These are phyloP conservation scores for Raddia distichophylla DNA, from an alignment of 176 grass and related monocot species.

Conservation along the genomic window DNA sequence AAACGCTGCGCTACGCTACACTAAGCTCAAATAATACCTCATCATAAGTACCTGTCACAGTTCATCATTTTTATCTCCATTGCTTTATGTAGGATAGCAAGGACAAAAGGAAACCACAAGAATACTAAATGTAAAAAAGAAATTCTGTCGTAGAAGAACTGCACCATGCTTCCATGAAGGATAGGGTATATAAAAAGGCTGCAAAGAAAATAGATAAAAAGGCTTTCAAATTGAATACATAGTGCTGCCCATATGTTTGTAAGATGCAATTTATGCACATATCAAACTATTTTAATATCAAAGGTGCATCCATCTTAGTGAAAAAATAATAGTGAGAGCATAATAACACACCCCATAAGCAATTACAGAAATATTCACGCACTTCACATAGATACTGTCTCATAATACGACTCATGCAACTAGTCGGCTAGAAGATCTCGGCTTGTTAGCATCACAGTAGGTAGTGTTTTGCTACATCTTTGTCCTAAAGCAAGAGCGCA, in stretches of 20 bases:
- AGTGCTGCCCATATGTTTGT: neutral
- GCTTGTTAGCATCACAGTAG: neutral
- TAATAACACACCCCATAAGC: neutral
- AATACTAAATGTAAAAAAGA: slow-evolving; percentile 7
- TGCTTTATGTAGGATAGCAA: slow-evolving; percentile 20
- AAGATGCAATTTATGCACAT: neutral
- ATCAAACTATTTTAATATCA: neutral
- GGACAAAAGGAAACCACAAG: neutral
- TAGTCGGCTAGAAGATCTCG: neutral
- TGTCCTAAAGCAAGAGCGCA: slow-evolving; percentile 24
- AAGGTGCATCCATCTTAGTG: neutral
- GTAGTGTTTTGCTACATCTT: neutral
- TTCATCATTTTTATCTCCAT: slow-evolving; percentile 80
- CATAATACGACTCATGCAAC: neutral
- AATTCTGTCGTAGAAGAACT: slow-evolving; percentile 8
- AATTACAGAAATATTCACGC: neutral
- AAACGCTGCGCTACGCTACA: too few relatives aligned
- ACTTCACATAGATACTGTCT: neutral
- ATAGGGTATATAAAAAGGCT: neutral
- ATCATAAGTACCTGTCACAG: slow-evolving; percentile 77
- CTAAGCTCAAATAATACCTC: too few relatives aligned
- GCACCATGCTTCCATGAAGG: neutral
- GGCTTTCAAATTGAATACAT: neutral
- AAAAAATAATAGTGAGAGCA: neutral
- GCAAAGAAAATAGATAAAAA: neutral